These are phyloP conservation scores for Exserohilum rostratum DNA, from an alignment of 2,329 filamentous ascomycete genomes.

Conservation along the genomic window DNA sequence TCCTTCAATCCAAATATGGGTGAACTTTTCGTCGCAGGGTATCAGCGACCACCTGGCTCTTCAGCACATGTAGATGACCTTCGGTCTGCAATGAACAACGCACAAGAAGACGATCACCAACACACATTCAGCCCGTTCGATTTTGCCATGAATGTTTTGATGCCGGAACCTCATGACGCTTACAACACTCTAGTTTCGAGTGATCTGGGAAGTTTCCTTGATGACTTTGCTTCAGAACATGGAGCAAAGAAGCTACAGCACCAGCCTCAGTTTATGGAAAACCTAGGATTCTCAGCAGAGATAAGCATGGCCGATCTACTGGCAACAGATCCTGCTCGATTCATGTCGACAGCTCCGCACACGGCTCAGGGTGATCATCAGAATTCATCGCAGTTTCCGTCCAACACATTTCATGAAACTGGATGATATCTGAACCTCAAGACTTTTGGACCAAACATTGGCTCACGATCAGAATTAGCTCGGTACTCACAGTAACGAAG, in stretches of 20 bases:
- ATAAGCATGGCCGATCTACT: constrained; percentile 62
- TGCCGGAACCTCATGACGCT: constrained; percentile 14
- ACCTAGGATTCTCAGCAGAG: constrained; percentile 68
- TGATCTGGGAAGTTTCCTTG: constrained; percentile 59
- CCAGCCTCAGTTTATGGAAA: constrained; percentile 69
- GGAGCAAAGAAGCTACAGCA: constrained; percentile 60
- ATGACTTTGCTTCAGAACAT: constrained; percentile 63
- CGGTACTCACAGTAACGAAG: not conserved
- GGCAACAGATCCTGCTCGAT: constrained; percentile 44
- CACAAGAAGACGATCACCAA: constrained; percentile 1
- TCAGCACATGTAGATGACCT: constrained; percentile 28
- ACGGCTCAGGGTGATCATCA: constrained; percentile 30
- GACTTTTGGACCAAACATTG: not conserved
- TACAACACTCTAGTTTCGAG: constrained; percentile 47
- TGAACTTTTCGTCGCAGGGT: constrained; percentile 2
- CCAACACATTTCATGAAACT: constrained; percentile 29
- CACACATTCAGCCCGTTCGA: constrained; percentile 16
- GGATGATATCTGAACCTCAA: not conserved
- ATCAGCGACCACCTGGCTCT: constrained; percentile 6
- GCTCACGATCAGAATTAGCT: not conserved
- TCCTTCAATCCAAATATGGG: constrained; percentile 9
- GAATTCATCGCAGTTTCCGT: constrained; percentile 26
- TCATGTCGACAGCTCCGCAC: constrained; percentile 42
- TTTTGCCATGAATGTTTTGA: not conserved
- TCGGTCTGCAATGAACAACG: constrained; percentile 28